Evolutionary conservation across 1,139 yeast genomes (phyloP).

Genomic region (Nakaseomyces nivariensis): DNA sequence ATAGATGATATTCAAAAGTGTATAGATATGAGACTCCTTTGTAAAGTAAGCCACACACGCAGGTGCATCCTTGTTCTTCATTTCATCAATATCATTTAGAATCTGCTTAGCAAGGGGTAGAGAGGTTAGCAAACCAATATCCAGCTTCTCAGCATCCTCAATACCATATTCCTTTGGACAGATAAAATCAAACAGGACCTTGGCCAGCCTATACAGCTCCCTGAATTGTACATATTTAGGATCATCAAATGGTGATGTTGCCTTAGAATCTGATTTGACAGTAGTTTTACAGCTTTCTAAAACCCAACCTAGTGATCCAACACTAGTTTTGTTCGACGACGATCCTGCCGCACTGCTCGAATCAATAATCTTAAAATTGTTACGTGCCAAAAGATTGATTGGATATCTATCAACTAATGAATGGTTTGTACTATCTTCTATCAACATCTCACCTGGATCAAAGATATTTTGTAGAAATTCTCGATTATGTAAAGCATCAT

Average conservation of each 20-base stretch:
- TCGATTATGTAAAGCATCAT: slow-evolving; percentile 92
- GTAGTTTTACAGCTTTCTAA: slow-evolving; percentile 41
- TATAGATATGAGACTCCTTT: slow-evolving; percentile 94
- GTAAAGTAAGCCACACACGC: slow-evolving; percentile 88
- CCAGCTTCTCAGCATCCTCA: slow-evolving; percentile 88
- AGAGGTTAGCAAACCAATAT: slow-evolving; percentile 89
- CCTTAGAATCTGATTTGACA: slow-evolving; percentile 27
- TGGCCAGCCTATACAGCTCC: slow-evolving; percentile 81
- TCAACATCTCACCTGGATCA: slow-evolving; percentile 48
- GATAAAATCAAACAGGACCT: slow-evolving; percentile 89
- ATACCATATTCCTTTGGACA: slow-evolving; percentile 99
- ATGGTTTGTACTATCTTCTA: slow-evolving; percentile 48
- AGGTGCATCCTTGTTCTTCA: slow-evolving; percentile 69
- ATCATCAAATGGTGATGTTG: slow-evolving; percentile 64
- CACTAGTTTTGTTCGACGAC: slow-evolving; percentile 33
- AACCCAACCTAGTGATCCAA: slow-evolving; percentile 72
- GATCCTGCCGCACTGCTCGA: slow-evolving; percentile 8
- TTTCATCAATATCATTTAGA: slow-evolving; percentile 65
- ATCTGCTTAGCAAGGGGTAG: slow-evolving; percentile 90
- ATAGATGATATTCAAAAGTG: slow-evolving; percentile 78
- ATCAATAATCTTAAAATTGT: slow-evolving; percentile 46
- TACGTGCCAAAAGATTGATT: slow-evolving; percentile 68
- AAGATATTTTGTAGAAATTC: slow-evolving; percentile 79
- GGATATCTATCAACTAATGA: slow-evolving; percentile 71
- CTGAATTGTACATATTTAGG: slow-evolving; percentile 71